Base-by-base conservation (phyloP, 2,329 filamentous ascomycete genomes). In the Aureobasidium sp. region DNA sequence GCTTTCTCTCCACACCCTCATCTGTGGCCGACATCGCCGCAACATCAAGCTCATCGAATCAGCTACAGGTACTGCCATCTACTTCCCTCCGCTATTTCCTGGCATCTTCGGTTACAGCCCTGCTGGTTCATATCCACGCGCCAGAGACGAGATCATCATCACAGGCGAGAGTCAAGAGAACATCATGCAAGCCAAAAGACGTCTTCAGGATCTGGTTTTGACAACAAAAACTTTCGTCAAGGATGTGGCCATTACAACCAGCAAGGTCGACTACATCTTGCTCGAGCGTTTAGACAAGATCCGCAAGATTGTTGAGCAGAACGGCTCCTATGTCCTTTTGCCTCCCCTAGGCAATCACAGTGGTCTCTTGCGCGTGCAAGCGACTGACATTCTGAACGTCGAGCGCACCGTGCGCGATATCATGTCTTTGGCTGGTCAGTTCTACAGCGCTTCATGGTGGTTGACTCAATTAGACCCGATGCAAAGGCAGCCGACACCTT, bases 1-100 rank as follows among this genome's bases (percentile, higher is more conserved):
- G 68, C 78, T 93, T 54, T 90, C 91, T 29, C 83, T 96, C 72
- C 94, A 99, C 73, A 94, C 91, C 62, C 82, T 97, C 61, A 86
- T 97, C 54, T 97, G 92, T 73, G 94, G 94, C 53, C 89, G 94
- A 53, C 93, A 92, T 68, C 85, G 94, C 68, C 96, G 96, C 79
- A 97, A 97, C 74, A 96, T 99, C 78, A 97, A 97, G 79, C 79
- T 94, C 69, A 97, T 99, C 70, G 94, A 99, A 76, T 96, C 94
- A 15, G 86, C 89, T 31, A 97, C 94, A 15, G 91, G 92, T 69
- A 97, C 94, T 9, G 93, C 94, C 66, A 97, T 99, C 69, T 99
- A 99, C 77, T 97, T 99, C 72, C 94, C 94, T 31, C 91, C 92
- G 8, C 89, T 93, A 0, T 97, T 97, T 72, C 92, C 93, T 15